Conservation (phyloP, 306 rosid genomes). For the Gastrolobium villosum region DNA sequence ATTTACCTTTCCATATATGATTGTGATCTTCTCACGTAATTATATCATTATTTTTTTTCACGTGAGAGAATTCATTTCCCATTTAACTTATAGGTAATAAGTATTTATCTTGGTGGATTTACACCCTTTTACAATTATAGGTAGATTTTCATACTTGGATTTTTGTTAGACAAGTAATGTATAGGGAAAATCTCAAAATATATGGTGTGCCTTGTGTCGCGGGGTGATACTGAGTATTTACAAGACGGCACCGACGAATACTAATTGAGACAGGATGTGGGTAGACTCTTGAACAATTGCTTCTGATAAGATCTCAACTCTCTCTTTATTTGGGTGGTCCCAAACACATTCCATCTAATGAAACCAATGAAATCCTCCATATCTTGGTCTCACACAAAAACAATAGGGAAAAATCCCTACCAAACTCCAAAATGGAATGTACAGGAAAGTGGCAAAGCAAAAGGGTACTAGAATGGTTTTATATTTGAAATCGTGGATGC, state of each 20-base stretch:
- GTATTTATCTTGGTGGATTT: too few species aligned
- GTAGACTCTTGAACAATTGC: constrained; percentile 51
- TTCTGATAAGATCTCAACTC: constrained; percentile 36
- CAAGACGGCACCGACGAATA: constrained; percentile 73
- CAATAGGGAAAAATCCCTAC: constrained; percentile 34
- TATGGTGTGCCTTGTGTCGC: constrained; percentile 42
- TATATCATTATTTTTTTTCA: too few species aligned
- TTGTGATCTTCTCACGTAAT: too few species aligned
- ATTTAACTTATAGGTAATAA: too few species aligned
- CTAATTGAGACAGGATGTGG: constrained; percentile 49
- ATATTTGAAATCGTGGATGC: constrained; percentile 19
- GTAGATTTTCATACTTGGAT: not conserved
- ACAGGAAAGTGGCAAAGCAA: not conserved
- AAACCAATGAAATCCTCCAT: constrained; percentile 30
- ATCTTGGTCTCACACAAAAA: constrained; percentile 33
- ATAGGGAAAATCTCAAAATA: constrained; percentile 18
- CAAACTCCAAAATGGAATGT: constrained; percentile 49
- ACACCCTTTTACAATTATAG: too few species aligned
- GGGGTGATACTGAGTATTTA: constrained; percentile 46
- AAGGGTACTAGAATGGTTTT: not conserved
- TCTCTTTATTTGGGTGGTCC: constrained; percentile 46
- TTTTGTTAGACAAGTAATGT: constrained; percentile 4
- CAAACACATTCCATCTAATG: constrained; percentile 5
- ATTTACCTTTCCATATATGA: too few species aligned
- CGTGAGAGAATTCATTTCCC: too few species aligned